These are phyloP conservation scores for Cynanchum wilfordii DNA, from an alignment of 257 asterid genomes.

Conservation along the genomic window DNA sequence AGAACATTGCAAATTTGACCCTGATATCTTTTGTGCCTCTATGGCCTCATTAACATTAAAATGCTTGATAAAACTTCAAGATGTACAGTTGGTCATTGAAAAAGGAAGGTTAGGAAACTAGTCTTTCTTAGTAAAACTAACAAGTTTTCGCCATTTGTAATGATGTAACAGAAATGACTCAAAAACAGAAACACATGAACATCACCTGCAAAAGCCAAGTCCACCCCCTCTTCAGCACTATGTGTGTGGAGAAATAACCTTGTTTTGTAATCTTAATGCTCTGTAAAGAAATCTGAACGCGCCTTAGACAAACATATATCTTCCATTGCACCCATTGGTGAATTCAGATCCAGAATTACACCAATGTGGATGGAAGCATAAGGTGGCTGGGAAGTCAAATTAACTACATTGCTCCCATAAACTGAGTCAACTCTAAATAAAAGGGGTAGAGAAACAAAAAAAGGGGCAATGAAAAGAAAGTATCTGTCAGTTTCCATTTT, in stretches of 20 bases:
- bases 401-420: constrained; percentile 4
- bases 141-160: too few relatives aligned
- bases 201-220: constrained; percentile 37
- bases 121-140: too few relatives aligned
- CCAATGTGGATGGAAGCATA: constrained; percentile 20
- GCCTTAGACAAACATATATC: constrained; percentile 41
- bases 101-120: not conserved
- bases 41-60: not conserved
- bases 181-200: not conserved
- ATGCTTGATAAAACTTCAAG: not conserved
- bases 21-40: not conserved
- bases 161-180: not conserved
- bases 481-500: not conserved
- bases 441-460: not conserved
- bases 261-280: constrained; percentile 26
- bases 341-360: constrained; percentile 31
- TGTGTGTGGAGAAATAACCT: constrained; percentile 29
- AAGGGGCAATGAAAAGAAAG: not conserved
- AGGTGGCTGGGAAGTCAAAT: not conserved
- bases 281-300: constrained; percentile 31
- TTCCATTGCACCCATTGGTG: constrained; percentile 34
- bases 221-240: constrained; percentile 23
- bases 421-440: not conserved
- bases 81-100: not conserved
- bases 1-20: not conserved